phyloP scores from a whole-genome alignment of 2,329 filamentous ascomycete species.

The Lecanicillium sp. region DNA sequence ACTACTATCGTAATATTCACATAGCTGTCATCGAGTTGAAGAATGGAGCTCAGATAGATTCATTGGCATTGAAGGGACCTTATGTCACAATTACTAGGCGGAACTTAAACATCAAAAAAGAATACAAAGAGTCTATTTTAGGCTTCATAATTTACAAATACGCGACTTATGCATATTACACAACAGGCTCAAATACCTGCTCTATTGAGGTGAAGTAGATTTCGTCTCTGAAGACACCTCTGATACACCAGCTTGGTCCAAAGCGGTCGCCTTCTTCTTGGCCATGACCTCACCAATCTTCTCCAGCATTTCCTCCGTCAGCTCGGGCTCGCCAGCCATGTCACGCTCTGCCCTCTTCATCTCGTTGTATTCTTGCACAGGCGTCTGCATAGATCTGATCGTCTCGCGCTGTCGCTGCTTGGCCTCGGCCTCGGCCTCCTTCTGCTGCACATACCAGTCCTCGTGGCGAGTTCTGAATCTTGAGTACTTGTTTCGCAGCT shows the following conservation, averaged over 20 bases:
- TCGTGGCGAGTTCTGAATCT: conserved; percentile 77
- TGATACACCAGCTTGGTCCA: conserved; percentile 29
- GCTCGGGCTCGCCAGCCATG: conserved; percentile 44
- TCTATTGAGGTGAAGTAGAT: conserved; percentile 1
- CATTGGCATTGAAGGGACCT: too few relatives aligned
- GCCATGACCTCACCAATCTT: conserved; percentile 55
- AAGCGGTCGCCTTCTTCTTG: conserved; percentile 36
- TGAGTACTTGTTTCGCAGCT: conserved; percentile 76
- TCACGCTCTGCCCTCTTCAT: conserved; percentile 42
- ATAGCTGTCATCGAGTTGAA: too few relatives aligned
- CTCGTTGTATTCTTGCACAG: conserved; percentile 51
- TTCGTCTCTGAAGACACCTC: conserved; percentile 15
- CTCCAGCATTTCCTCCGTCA: conserved; percentile 51
- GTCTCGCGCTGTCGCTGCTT: conserved; percentile 26
- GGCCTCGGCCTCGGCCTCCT: conserved; percentile 48
- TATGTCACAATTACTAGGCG: too few relatives aligned
- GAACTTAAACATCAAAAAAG: too few relatives aligned
- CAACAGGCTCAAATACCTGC: not conserved
- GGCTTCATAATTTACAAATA: conserved; percentile 8
- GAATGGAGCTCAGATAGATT: too few relatives aligned
- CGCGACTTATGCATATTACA: conserved; percentile 3
- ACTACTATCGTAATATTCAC: too few relatives aligned
- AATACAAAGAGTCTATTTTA: conserved; percentile 5
- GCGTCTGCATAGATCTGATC: conserved; percentile 38
- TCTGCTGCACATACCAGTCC: conserved; percentile 58